A percentile compares a stretch with the other conserved stretches of the same genome.
Evolutionary conservation across 2,329 filamentous ascomycete species (phyloP).

Genomic region (Exophiala mesophila): DNA sequence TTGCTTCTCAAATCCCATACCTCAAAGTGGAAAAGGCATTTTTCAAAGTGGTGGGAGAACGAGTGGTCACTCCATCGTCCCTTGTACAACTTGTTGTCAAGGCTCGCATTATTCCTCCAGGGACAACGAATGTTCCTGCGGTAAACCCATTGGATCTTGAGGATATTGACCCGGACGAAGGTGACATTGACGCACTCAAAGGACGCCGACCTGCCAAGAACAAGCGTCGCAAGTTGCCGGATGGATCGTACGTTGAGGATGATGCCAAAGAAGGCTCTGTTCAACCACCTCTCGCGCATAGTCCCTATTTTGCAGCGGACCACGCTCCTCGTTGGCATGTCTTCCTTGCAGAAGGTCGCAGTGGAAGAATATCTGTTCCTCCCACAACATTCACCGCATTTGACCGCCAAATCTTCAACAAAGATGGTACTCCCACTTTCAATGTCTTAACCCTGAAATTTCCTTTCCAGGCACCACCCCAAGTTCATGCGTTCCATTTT

Average conservation of each 20-base stretch:
- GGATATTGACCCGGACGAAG: slow-evolving; percentile 88
- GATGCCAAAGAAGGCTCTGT: slow-evolving; percentile 57
- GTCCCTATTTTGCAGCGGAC: slow-evolving; percentile 84
- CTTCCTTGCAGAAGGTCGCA: slow-evolving; percentile 89
- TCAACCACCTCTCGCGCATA: slow-evolving; percentile 75
- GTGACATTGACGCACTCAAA: slow-evolving; percentile 79
- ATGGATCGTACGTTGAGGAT: slow-evolving; percentile 49
- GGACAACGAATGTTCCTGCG: slow-evolving; percentile 64
- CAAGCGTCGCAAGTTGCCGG: slow-evolving; percentile 58
- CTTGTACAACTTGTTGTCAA: slow-evolving; percentile 94
- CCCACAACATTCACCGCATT: slow-evolving; percentile 94
- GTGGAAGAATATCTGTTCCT: slow-evolving; percentile 92
- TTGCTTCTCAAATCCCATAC: slow-evolving; percentile 78
- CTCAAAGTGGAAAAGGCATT: slow-evolving; percentile 86
- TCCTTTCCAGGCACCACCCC: slow-evolving; percentile 90
- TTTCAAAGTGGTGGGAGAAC: slow-evolving; percentile 97
- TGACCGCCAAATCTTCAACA: slow-evolving; percentile 79
- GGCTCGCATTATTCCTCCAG: slow-evolving; percentile 86
- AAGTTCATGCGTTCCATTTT: slow-evolving; percentile 89
- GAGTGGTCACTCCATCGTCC: slow-evolving; percentile 83
- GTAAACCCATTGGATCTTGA: slow-evolving; percentile 76
- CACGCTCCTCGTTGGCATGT: slow-evolving; percentile 89
- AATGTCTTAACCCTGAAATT: slow-evolving; percentile 95
- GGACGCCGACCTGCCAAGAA: slow-evolving; percentile 63
- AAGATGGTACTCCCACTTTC: slow-evolving; percentile 76